Base-by-base conservation (phyloP, 768 basidiomycete genomes). In the Dacryopinax primogenitus region DNA sequence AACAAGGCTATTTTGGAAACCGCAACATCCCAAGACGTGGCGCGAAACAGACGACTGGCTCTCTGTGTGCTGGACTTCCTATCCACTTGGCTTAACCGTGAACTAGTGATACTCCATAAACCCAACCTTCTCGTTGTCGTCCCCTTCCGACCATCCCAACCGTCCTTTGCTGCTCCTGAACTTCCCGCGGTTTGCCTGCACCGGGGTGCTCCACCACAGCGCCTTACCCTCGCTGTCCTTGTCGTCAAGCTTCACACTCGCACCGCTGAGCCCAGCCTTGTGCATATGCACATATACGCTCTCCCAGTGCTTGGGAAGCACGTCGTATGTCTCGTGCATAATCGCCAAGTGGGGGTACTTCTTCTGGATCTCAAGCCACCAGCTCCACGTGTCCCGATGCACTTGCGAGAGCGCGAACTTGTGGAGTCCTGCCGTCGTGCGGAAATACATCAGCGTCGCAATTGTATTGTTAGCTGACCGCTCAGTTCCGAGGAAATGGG, bases 291-390 rank as follows among this genome's bases (percentile, higher is more conserved):
- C 26, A 30, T 58, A 58, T 3, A 58, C 18, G 4, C 26, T 21
- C 51, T 58, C 51, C 51, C 51, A 58, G 26, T 26, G 30, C 26
- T 30, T 3, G 13, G 51, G 26, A 15, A 30, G 51, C 9, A 58
- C 51, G 21, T 58, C 51, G 51, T 58, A 58, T 30, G 51, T 58
- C 51, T 58, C 51, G 51, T 58, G 51, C 51, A 58, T 58, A 30
- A 58, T 32, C 51, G 26, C 12, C 4, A 58, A 13, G 30, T 58
- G 51, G 9, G 51, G 51, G 26, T 32, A 58, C 30, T 58, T 58
- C 26, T 58, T 58, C 21, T 58, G 51, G 26, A 32, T 32, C 3
- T 58, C 51, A 6, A 58, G 51, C 26, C 30, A 58, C 51, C 51
- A 58, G 9, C 9, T 32, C 51, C 51, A 58, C 4, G 26, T 32